These are phyloP conservation scores for Arthrobotrys musiformis DNA, from an alignment of 2,329 filamentous ascomycete species.

Conservation along the genomic window DNA sequence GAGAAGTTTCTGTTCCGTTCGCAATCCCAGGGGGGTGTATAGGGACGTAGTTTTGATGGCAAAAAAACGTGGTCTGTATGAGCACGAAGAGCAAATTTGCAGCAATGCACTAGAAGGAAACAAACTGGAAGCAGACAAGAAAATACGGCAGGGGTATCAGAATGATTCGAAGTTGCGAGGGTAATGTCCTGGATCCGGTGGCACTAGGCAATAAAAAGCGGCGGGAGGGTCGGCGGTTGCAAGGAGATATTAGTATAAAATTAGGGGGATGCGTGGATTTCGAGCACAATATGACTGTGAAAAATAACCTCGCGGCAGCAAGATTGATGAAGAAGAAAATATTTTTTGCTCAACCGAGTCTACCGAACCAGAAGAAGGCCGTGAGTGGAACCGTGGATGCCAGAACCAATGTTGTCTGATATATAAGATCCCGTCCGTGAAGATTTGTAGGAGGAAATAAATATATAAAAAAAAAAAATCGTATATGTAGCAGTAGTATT, in stretches of 20 bases:
- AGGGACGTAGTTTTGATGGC: constrained; percentile 31
- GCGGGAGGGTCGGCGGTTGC: constrained; percentile 7
- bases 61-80: constrained; percentile 44
- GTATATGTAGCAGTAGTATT: constrained; percentile 11
- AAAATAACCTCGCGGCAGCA: constrained; percentile 46
- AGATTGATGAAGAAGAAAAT: not conserved
- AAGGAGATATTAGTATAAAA: constrained; percentile 33
- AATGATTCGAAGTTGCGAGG: constrained; percentile 13
- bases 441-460: constrained; percentile 1
- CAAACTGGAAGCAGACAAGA: not conserved
- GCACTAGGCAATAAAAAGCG: constrained; percentile 15
- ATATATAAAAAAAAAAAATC: no score
- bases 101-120: constrained; percentile 20
- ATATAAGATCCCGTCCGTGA: not conserved
- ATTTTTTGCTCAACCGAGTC: constrained; percentile 17
- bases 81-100: constrained; percentile 43
- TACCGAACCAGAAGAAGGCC: constrained; percentile 29
- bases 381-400: constrained; percentile 1
- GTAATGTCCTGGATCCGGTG: constrained; percentile 30
- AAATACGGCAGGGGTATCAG: not conserved
- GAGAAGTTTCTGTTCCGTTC: constrained; percentile 38
- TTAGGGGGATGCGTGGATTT: constrained; percentile 39
- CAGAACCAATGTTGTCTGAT: constrained; percentile 14
- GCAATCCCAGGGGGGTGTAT: constrained; percentile 25
- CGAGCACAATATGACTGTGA: constrained; percentile 48